Conservation (phyloP, 441 rosid species). For the Euphorbia celastroides region DNA sequence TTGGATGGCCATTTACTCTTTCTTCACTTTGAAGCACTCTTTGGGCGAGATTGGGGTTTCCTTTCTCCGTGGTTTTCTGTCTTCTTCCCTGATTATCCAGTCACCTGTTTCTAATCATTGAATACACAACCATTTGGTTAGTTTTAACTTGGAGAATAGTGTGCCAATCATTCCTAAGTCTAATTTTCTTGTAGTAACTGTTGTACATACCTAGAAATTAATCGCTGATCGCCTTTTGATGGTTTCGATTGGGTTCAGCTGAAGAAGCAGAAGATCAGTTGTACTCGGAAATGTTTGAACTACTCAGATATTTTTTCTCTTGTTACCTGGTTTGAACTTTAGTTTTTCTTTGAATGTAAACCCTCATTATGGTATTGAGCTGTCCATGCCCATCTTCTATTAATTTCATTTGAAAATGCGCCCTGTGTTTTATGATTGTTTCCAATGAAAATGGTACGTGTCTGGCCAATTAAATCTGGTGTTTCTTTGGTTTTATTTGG, state of each 20-base stretch:
- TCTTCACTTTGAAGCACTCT: not conserved
- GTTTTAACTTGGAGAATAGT: not conserved
- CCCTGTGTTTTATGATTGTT: not conserved
- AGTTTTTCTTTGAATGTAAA: not conserved
- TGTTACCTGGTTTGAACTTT: not conserved
- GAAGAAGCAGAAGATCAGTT: not conserved
- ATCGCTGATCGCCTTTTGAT: not conserved
- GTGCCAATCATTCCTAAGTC: no score
- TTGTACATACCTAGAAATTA: not conserved
- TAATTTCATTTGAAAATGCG: not conserved
- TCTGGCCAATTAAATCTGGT: not conserved
- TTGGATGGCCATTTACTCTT: not conserved
- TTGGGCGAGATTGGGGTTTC: no score
- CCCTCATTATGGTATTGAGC: not conserved
- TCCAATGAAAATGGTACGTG: not conserved
- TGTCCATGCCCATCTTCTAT: not conserved
- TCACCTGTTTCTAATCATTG: not conserved
- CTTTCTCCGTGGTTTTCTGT: not conserved
- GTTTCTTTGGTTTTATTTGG: not conserved
- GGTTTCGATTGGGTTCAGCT: not conserved
- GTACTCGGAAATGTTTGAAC: not conserved
- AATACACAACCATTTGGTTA: not conserved
- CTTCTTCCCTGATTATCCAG: not conserved
- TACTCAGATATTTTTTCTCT: not conserved
- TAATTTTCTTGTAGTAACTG: not conserved